Evolutionary conservation across 1,139 yeast genomes (phyloP).

Genomic region (Entelexis paramagnoliae): DNA sequence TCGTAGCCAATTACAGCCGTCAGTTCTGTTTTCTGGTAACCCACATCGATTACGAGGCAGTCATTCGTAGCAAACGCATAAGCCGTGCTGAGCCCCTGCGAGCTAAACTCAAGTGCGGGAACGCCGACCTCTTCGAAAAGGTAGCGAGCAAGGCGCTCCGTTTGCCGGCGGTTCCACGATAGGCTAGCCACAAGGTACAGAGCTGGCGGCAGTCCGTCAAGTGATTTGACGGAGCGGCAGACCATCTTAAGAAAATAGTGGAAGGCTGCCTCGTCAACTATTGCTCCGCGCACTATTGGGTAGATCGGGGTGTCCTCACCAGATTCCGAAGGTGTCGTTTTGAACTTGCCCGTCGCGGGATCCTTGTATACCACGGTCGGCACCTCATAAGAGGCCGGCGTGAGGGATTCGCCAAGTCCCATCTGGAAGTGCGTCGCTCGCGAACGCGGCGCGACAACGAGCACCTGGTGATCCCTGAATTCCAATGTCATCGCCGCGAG

Average conservation of each 20-base stretch:
- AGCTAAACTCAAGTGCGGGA: slow-evolving; percentile 62
- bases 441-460: slow-evolving; percentile 74
- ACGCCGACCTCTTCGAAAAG: slow-evolving; percentile 64
- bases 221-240: slow-evolving; percentile 26
- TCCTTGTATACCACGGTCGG: slow-evolving; percentile 66
- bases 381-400: slow-evolving; percentile 64
- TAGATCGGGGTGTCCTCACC: slow-evolving; percentile 40
- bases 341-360: slow-evolving; percentile 32
- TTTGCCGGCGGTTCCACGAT: slow-evolving; percentile 56
- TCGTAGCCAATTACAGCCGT: slow-evolving; percentile 68
- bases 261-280: slow-evolving; percentile 60
- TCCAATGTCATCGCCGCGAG: slow-evolving; percentile 39
- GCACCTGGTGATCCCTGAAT: slow-evolving; percentile 49
- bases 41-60: slow-evolving; percentile 72
- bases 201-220: slow-evolving; percentile 33
- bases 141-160: slow-evolving; percentile 63
- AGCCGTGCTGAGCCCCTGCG: slow-evolving; percentile 58
- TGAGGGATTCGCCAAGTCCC: slow-evolving; percentile 68
- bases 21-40: slow-evolving; percentile 62
- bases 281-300: slow-evolving; percentile 57
- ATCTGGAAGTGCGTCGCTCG: slow-evolving; percentile 61
- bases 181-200: slow-evolving; percentile 54
- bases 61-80: slow-evolving; percentile 58
- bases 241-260: slow-evolving; percentile 42
- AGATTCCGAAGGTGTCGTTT: slow-evolving; percentile 33